Base-by-base conservation (phyloP, 2,329 filamentous ascomycete genomes). In the Thermothelomyces thermophilus region DNA sequence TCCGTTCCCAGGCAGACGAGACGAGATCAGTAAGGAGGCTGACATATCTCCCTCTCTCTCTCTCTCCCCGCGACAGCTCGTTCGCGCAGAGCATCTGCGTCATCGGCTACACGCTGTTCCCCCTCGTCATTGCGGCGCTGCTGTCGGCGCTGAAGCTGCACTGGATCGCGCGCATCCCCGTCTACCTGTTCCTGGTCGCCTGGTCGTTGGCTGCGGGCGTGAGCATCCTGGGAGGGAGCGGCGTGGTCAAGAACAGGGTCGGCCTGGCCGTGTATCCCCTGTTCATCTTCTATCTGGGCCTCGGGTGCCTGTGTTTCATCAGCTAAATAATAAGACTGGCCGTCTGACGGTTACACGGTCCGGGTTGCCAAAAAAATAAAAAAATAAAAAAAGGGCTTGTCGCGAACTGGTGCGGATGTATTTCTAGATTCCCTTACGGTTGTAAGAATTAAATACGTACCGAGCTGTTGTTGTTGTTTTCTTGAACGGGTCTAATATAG, bases 71-170 rank as follows among this genome's bases (percentile, higher is more conserved):
- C 7, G 17, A 44, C 65, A 97, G 91, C 63, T 96, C 93, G 16
- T 98, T 98, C 68, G 93, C 95, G 64, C 93, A 98, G 69, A 95
- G 90, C 51, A 81, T 98, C 59, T 97, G 90, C 68, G 94, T 98
- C 62, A 98, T 98, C 65, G 93, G 93, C 40, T 98, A 98, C 70
- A 98, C 93, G 1, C 80, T 98, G 49, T 98, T 98, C 71, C 93
- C 93, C 2, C 80, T 98, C 46, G 93, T 97, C 60, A 87, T 98
- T 59, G 94, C 94, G 7, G 83, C 91, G 1, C 73, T 96, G 45
- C 80, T 98, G 56, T 95, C 90, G 49, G 91, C 91, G 1, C 65
- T 98, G 28, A 77, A 81, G 44, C 76, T 97, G 7, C 85, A 83
- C 36, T 85, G 82, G 60, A 86, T 97, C 57, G 81, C 86, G 5